A percentile compares a stretch with the other conserved stretches of the same genome.
phyloP scores from a whole-genome alignment of 2,329 filamentous ascomycete species.

The Annulohypoxylon truncatum region DNA sequence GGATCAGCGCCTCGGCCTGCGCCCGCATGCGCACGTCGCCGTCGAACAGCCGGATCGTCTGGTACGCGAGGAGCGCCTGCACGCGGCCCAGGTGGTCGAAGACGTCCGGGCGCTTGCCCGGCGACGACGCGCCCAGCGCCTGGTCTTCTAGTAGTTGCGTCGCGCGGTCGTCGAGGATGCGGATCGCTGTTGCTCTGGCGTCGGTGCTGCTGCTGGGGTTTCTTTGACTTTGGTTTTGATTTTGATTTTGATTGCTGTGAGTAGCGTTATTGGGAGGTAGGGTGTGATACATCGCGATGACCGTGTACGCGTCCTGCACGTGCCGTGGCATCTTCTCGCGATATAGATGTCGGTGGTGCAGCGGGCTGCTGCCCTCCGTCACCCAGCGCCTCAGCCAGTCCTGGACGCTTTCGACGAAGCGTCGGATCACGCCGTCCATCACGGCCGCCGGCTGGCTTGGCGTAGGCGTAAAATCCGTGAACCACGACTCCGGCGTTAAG shows the following conservation, averaged over 20 bases:
- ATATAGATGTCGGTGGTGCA: slow-evolving; percentile 45
- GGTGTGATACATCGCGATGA: slow-evolving; percentile 39
- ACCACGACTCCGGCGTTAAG: slow-evolving; percentile 37
- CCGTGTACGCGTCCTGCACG: slow-evolving; percentile 46
- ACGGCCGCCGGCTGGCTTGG: slow-evolving; percentile 8
- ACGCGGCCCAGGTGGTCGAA: slow-evolving; percentile 43
- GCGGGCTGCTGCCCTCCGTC: slow-evolving; percentile 38
- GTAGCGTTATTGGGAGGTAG: slow-evolving; percentile 1
- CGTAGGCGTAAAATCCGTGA: slow-evolving; percentile 36
- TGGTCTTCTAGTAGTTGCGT: slow-evolving; percentile 44
- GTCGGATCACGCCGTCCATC: slow-evolving; percentile 40
- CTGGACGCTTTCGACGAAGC: slow-evolving; percentile 44
- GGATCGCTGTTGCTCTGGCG: slow-evolving; percentile 29
- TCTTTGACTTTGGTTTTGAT: background rate
- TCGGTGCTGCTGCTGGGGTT: slow-evolving; percentile 16
- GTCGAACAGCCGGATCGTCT: slow-evolving; percentile 52
- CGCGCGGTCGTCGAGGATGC: slow-evolving; percentile 45
- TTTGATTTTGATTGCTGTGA: too few relatives aligned
- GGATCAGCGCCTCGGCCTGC: slow-evolving; percentile 48
- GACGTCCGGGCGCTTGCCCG: slow-evolving; percentile 21
- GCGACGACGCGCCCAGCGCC: slow-evolving; percentile 30
- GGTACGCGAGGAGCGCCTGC: slow-evolving; percentile 48
- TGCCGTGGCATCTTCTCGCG: slow-evolving; percentile 42
- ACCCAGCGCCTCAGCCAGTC: slow-evolving; percentile 45
- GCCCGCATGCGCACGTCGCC: slow-evolving; percentile 51